phyloP scores from a whole-genome alignment of 1,284 basidiomycete species.

The Austroboletus rostrupii region DNA sequence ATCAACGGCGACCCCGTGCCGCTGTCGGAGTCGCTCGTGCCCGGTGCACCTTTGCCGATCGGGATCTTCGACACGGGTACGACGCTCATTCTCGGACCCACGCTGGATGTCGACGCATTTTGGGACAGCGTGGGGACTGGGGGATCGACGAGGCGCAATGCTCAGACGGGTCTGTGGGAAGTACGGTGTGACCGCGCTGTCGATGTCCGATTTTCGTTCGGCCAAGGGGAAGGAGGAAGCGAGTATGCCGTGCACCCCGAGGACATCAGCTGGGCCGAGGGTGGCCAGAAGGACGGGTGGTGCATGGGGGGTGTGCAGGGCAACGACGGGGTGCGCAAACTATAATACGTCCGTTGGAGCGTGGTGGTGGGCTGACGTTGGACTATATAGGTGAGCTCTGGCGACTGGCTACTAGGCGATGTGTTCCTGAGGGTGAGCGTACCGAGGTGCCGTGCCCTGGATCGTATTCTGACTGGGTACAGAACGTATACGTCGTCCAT shows the following conservation, averaged over 20 bases:
- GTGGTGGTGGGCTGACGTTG: conserved; percentile 2
- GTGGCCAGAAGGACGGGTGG: conserved; percentile 41
- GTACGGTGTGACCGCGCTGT: conserved; percentile 48
- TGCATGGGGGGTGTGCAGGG: conserved; percentile 57
- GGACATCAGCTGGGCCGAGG: conserved; percentile 50
- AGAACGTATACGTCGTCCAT: conserved; percentile 56
- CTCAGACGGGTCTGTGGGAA: conserved; percentile 42
- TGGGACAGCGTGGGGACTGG: conserved; percentile 43
- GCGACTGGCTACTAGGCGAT: conserved; percentile 61
- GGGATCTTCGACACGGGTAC: conserved; percentile 59
- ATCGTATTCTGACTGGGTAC: neutral
- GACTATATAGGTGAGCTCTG: conserved; percentile 45
- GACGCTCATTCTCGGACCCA: conserved; percentile 53
- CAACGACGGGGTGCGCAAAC: conserved; percentile 46
- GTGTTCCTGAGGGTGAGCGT: conserved; percentile 49
- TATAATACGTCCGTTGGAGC: neutral
- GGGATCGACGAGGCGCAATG: conserved; percentile 37
- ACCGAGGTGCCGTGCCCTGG: neutral
- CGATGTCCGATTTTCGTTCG: conserved; percentile 45
- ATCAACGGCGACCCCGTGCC: conserved; percentile 39
- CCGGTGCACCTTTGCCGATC: conserved; percentile 40
- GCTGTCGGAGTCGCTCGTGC: conserved; percentile 46
- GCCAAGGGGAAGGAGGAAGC: conserved; percentile 33
- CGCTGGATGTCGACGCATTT: conserved; percentile 46
- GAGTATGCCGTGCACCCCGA: conserved; percentile 49